These are phyloP conservation scores for Parathielavia appendiculata DNA, from an alignment of 495 filamentous ascomycete species.

Conservation along the genomic window DNA sequence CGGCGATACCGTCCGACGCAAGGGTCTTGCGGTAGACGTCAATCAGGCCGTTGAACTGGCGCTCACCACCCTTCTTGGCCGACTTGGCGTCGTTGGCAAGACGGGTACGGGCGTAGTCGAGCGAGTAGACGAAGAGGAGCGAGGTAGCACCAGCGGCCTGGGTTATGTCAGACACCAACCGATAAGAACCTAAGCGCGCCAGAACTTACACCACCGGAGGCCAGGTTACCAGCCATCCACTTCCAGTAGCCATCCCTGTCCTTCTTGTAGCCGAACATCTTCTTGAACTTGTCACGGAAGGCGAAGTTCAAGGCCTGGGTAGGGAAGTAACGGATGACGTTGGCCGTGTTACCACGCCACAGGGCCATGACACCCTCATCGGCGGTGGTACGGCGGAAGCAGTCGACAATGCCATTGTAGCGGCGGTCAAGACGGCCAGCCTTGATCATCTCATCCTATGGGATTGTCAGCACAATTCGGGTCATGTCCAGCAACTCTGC, in stretches of 20 bases:
- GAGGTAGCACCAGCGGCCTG: constrained; percentile 98
- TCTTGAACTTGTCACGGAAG: constrained; percentile 99
- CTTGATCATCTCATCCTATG: constrained; percentile 99
- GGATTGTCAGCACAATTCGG: constrained; percentile 17
- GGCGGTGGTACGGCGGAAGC: constrained; percentile 82
- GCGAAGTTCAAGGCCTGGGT: constrained; percentile 99
- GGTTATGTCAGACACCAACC: background rate
- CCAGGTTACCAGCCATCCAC: constrained; percentile 99
- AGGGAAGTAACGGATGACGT: constrained; percentile 99
- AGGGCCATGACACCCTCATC: constrained; percentile 80
- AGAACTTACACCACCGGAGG: constrained; percentile 94
- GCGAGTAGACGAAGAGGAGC: constrained; percentile 99
- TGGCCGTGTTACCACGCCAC: constrained; percentile 99
- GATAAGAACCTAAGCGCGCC: background rate
- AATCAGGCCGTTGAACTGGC: constrained; percentile 98
- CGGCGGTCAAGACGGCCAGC: constrained; percentile 94
- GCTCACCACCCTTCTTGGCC: constrained; percentile 92
- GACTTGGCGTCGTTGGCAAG: constrained; percentile 99
- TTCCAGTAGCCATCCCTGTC: constrained; percentile 94
- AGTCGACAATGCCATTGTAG: constrained; percentile 90
- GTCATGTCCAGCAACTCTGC: background rate
- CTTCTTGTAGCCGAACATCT: constrained; percentile 99
- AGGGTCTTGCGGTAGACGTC: constrained; percentile 99
- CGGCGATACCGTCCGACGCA: constrained; percentile 92
- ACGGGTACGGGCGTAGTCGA: constrained; percentile 99